phyloP scores from a whole-genome alignment of 139 green algal species.

The Deuterostichococcus epilithicus region DNA sequence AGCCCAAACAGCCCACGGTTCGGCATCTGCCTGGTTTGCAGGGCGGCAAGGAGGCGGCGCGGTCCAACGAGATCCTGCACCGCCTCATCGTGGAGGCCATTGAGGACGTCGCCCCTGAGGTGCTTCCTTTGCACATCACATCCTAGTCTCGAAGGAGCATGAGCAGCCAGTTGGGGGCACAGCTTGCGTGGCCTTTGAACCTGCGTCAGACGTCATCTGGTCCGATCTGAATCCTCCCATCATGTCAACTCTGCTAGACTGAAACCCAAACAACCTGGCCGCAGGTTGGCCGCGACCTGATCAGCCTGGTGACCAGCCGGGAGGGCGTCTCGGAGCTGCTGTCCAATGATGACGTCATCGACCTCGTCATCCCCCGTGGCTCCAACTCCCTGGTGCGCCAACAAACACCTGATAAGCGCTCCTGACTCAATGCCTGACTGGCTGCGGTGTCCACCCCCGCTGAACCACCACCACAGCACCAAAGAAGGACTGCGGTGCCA shows the following conservation, averaged over 20 bases:
- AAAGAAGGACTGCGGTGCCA: no score
- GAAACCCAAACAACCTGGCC: not conserved
- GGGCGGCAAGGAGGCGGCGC: constrained; percentile 92
- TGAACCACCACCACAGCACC: no score
- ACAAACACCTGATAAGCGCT: no score
- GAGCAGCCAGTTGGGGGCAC: not conserved
- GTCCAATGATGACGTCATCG: constrained; percentile 87
- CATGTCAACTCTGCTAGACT: not conserved
- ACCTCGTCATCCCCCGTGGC: constrained; percentile 94
- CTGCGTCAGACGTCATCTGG: no score
- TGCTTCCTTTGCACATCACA: constrained; percentile 7
- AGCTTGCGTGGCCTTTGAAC: not conserved
- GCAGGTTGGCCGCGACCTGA: constrained; percentile 59
- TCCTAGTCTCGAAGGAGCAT: not conserved
- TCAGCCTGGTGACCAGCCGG: constrained; percentile 82
- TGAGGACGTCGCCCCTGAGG: constrained; percentile 40
- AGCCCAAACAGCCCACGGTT: no score
- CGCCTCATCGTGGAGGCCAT: constrained; percentile 60
- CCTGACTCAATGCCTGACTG: no score
- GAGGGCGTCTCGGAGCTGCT: constrained; percentile 93
- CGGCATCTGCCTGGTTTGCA: constrained; percentile 14
- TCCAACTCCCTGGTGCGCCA: constrained; percentile 73
- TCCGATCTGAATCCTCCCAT: no score
- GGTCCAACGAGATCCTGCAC: constrained; percentile 84
- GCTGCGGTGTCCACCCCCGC: no score